phyloP scores from a whole-genome alignment of 164 flowering plant species.

The Stephania cephalantha region DNA sequence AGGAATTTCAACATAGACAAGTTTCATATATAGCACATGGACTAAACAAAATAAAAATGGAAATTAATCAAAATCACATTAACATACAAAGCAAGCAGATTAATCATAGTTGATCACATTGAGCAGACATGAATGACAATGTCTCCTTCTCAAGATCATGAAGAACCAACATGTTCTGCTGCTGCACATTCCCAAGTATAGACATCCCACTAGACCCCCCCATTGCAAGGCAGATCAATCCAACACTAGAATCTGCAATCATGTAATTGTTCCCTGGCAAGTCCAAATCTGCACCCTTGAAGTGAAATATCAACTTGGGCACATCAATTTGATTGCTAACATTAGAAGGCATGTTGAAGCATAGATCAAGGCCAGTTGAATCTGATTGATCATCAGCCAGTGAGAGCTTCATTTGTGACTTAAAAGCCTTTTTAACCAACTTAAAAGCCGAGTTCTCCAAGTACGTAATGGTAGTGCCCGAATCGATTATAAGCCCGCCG shows the following conservation, averaged over 20 bases:
- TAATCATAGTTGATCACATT: slow-evolving; percentile 47
- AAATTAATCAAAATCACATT: slow-evolving; percentile 4
- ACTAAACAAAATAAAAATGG: neutral
- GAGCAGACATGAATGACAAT: slow-evolving; percentile 51
- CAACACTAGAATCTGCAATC: slow-evolving; percentile 45
- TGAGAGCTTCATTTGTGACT: slow-evolving; percentile 37
- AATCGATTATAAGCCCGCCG: slow-evolving; percentile 85
- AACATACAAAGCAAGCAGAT: neutral
- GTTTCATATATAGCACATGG: neutral
- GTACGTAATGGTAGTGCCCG: slow-evolving; percentile 82
- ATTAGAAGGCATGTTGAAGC: slow-evolving; percentile 47
- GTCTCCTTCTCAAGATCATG: slow-evolving; percentile 68
- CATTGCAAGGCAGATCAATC: slow-evolving; percentile 71
- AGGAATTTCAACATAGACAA: neutral
- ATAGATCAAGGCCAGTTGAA: slow-evolving; percentile 57
- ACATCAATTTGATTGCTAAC: slow-evolving; percentile 28
- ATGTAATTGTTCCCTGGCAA: slow-evolving; percentile 71
- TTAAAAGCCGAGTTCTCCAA: slow-evolving; percentile 45
- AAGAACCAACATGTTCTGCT: slow-evolving; percentile 65
- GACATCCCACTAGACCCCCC: slow-evolving; percentile 65
- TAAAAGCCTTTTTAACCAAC: slow-evolving; percentile 47
- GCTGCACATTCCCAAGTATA: slow-evolving; percentile 80
- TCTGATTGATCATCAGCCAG: slow-evolving; percentile 29
- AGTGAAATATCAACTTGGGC: slow-evolving; percentile 68
- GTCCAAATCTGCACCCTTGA: slow-evolving; percentile 59